Base-by-base conservation (phyloP, 2,329 filamentous ascomycete species). In the Atkinsonella texensis region DNA sequence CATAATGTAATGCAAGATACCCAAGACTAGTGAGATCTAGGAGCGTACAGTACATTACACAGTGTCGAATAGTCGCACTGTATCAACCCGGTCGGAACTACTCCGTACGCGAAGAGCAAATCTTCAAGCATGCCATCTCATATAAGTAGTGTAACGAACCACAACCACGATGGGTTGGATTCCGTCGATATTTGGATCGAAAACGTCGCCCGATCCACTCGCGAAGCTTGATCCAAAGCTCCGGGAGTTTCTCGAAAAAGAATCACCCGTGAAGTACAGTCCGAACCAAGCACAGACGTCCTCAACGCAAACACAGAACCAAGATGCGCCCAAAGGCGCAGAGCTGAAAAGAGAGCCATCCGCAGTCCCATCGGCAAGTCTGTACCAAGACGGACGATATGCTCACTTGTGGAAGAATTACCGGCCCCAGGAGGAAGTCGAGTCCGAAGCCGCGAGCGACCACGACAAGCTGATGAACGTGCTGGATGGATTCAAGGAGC, bases 361-460 rank as follows among this genome's bases (percentile, higher is more conserved):
- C 3, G 32, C 44, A 3, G 73, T 79, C 6, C 79, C 78, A 1
- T 59, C 62, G 1, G 70, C 74, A 56, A 79, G 75, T 58, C 67
- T 79, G 23, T 82, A 74, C 63, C 76, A 72, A 52, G 79, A 82
- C 61, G 79, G 79, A n/a, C 74, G 79, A 44, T 82, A 82, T 68
- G 89, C 90, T 52, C 80, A 97, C 65, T 74, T 98, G 33, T 98
- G 93, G 93, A 91, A 89, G 69, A 88, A 80, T 53, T 98, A 98
- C 74, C 79, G 79, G 53, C 84, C 91, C 9, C 81, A 87, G 49
- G 65, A 74, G 38, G 74, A 85, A 52, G 71, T 94, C 54, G 84
- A 91, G 61, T 75, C 79, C 47, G 80, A 81, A 54, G 75, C 76
- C 18, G 85, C 85, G 64, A 81, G 79, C 40, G 86, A 93, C 59